phyloP scores from a whole-genome alignment of 352 stramenopile species.

The Phytophthora pluvialis region DNA sequence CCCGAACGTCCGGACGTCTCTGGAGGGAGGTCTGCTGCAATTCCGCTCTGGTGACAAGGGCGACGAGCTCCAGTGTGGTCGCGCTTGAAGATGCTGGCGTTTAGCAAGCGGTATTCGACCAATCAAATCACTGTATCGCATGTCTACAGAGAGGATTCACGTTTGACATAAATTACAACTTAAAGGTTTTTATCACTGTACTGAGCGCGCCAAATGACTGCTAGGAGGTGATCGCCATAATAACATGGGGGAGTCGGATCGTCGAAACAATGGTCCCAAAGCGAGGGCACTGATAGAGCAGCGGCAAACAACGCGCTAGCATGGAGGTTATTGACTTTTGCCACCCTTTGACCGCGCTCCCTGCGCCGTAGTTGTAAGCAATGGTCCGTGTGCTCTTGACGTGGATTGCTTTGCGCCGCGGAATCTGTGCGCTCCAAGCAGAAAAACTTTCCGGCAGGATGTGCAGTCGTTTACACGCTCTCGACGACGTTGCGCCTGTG shows the following conservation, averaged over 20 bases:
- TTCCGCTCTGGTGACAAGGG: conserved; percentile 16
- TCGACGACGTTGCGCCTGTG: background rate
- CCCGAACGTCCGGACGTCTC: conserved; percentile 12
- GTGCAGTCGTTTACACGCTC: conserved; percentile 23
- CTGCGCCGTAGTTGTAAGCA: background rate
- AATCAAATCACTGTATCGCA: conserved; percentile 9
- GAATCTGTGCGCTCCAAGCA: conserved; percentile 25
- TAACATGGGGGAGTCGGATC: conserved; percentile 1
- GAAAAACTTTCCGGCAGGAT: conserved; percentile 31
- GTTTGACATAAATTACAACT: conserved; percentile 15
- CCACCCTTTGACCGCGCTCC: background rate
- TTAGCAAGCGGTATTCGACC: conserved; percentile 16
- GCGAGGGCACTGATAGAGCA: too few relatives aligned
- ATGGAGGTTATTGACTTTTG: too few relatives aligned
- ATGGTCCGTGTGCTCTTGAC: background rate
- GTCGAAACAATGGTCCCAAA: background rate
- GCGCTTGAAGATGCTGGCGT: conserved; percentile 7
- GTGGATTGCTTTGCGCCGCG: conserved; percentile 18
- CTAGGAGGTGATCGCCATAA: background rate
- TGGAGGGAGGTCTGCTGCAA: conserved; percentile 6
- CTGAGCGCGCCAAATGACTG: background rate
- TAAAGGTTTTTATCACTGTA: background rate
- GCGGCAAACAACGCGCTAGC: too few relatives aligned
- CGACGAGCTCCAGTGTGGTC: conserved; percentile 13
- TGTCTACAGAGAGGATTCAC: background rate